Evolutionary conservation across 1,284 basidiomycete genomes (phyloP).

Genomic region (Lignosus rhinocerotis): DNA sequence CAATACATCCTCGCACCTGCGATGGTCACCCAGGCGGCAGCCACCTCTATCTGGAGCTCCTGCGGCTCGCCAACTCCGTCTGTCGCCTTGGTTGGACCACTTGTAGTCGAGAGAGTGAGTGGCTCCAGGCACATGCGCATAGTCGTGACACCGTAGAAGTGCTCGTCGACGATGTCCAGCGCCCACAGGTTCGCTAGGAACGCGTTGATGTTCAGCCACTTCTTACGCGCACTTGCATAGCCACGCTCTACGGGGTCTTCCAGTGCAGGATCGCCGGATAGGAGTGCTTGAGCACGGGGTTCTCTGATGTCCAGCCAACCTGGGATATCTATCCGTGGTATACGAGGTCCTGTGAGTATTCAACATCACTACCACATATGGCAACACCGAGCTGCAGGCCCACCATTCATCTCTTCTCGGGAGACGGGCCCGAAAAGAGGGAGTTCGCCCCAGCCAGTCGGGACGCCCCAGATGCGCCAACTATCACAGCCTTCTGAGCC

Average conservation of each 20-base stretch:
- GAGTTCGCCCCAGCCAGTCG: conserved; percentile 13
- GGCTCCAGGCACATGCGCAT: conserved; percentile 15
- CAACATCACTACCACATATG: neutral
- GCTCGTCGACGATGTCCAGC: conserved; percentile 10
- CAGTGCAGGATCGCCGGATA: conserved; percentile 2
- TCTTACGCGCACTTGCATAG: conserved; percentile 1
- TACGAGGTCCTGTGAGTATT: neutral
- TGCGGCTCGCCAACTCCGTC: neutral
- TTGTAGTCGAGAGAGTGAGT: conserved; percentile 5
- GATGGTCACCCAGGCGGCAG: conserved; percentile 9
- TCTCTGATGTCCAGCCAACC: neutral
- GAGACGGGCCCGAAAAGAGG: conserved; percentile 8
- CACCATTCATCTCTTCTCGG: conserved; percentile 17
- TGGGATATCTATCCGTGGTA: neutral
- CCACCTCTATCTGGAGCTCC: conserved; percentile 12
- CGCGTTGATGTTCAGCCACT: conserved; percentile 15
- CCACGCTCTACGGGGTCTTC: neutral
- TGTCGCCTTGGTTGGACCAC: neutral
- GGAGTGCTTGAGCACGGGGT: neutral
- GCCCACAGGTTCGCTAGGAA: conserved; percentile 17
- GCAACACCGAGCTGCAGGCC: neutral
- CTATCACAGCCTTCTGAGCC: conserved; percentile 8
- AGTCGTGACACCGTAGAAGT: conserved; percentile 9
- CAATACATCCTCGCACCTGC: conserved; percentile 12
- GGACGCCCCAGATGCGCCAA: conserved; percentile 14